phyloP scores from a whole-genome alignment of 2,329 filamentous ascomycete species.

The Cephalotrichum gorgonifer region DNA sequence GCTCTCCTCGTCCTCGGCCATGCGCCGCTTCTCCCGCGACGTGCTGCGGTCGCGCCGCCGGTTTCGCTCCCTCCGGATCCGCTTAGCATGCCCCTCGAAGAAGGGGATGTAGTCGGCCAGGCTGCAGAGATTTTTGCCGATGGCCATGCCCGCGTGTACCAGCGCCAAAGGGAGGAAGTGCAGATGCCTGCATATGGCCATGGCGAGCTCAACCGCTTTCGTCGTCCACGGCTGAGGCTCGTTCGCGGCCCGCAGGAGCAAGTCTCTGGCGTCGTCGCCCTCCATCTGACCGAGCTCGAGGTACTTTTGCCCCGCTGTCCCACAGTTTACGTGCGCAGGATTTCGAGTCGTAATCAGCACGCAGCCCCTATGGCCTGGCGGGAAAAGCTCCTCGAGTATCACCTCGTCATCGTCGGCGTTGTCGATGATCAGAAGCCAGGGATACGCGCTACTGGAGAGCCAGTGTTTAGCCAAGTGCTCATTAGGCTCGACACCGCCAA shows the following conservation, averaged over 20 bases:
- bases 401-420: constrained; percentile 6
- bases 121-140: constrained; percentile 5
- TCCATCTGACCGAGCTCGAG: constrained; percentile 6
- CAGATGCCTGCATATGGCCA: constrained; percentile 3
- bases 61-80: constrained; percentile 7
- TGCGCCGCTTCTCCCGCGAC: neutral
- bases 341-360: constrained; percentile 8
- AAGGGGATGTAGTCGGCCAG: constrained; percentile 5
- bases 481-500: constrained; percentile 5
- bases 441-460: constrained; percentile 1
- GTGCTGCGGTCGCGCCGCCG: constrained; percentile 3
- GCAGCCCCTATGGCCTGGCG: constrained; percentile 3
- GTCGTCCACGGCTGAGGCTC: constrained; percentile 5
- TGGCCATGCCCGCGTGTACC: constrained; percentile 8
- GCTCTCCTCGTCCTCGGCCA: neutral
- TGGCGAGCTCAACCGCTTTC: neutral
- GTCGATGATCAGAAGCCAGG: constrained; percentile 6
- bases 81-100: constrained; percentile 3
- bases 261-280: constrained; percentile 4
- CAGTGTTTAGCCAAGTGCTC: constrained; percentile 3
- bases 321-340: constrained; percentile 3
- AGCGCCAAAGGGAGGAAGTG: constrained; percentile 7
- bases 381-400: constrained; percentile 4
- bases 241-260: constrained; percentile 5
- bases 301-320: constrained; percentile 2